Conservation (phyloP, 805 yeast genomes). For the Zygotorulaspora florentina region DNA sequence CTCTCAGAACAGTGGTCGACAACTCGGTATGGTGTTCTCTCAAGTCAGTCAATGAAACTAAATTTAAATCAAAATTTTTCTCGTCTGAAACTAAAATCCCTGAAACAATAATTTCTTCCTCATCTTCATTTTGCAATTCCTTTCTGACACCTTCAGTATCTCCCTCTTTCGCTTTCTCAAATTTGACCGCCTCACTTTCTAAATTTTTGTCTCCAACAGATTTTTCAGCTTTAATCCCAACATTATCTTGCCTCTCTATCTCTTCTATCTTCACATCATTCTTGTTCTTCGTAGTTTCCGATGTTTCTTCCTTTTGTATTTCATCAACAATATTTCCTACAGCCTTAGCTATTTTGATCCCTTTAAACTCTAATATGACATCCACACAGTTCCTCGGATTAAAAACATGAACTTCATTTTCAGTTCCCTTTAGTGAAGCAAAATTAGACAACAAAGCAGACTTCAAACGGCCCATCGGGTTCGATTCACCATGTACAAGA, state of each 20-base stretch:
- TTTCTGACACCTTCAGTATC: conserved; percentile 46
- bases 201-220: conserved; percentile 54
- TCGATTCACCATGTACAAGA: conserved; percentile 94
- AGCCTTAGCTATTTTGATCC: conserved; percentile 78
- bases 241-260: conserved; percentile 60
- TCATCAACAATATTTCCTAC: conserved; percentile 53
- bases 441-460: conserved; percentile 89
- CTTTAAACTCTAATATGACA: conserved; percentile 70
- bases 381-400: conserved; percentile 90
- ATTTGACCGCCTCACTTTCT: conserved; percentile 38
- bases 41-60: conserved; percentile 80
- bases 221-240: conserved; percentile 68
- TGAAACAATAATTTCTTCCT: conserved; percentile 44
- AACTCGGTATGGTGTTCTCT: conserved; percentile 79
- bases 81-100: conserved; percentile 78
- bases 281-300: conserved; percentile 9
- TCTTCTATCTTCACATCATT: conserved; percentile 52
- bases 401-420: conserved; percentile 82
- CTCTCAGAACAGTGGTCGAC: conserved; percentile 78
- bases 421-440: conserved; percentile 74
- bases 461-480: conserved; percentile 97
- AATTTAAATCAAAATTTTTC: conserved; percentile 80
- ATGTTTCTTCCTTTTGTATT: conserved; percentile 36
- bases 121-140: conserved; percentile 39
- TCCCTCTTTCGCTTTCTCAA: conserved; percentile 70